A percentile compares a stretch with the other conserved stretches of the same genome.
phyloP scores from a whole-genome alignment of 768 basidiomycete species.

The Stropharia rugosoannulata region DNA sequence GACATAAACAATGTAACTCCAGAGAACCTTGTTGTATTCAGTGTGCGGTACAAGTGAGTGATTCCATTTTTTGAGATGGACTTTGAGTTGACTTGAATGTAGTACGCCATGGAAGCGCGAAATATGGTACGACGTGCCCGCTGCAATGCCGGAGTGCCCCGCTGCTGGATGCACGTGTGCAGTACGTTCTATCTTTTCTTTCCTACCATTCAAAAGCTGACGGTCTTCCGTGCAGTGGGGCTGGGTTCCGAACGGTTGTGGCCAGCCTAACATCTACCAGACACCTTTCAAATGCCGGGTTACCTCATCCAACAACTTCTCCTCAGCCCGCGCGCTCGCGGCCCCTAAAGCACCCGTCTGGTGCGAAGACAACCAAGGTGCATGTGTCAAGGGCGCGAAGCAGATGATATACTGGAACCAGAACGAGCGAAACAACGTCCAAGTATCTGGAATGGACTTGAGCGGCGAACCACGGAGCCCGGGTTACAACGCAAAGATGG shows the following conservation, averaged over 20 bases:
- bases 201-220: not conserved
- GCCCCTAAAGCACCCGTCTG: slow-evolving; percentile 45
- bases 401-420: slow-evolving; percentile 61
- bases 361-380: slow-evolving; percentile 45
- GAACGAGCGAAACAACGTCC: slow-evolving; percentile 45
- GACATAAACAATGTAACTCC: slow-evolving; percentile 44
- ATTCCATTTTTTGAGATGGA: not conserved
- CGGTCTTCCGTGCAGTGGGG: slow-evolving; percentile 38
- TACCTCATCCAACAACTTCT: slow-evolving; percentile 37
- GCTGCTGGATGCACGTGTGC: slow-evolving; percentile 50
- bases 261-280: slow-evolving; percentile 53
- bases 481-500: slow-evolving; percentile 47
- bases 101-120: slow-evolving; percentile 56
- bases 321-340: slow-evolving; percentile 29
- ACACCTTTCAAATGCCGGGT: slow-evolving; percentile 49
- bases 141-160: slow-evolving; percentile 48
- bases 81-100: not conserved
- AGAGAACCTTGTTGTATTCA: slow-evolving; percentile 52
- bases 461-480: slow-evolving; percentile 42
- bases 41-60: slow-evolving; percentile 45
- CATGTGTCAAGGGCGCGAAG: slow-evolving; percentile 48
- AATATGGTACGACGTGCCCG: slow-evolving; percentile 46
- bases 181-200: slow-evolving; percentile 29
- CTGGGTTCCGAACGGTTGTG: slow-evolving; percentile 48
- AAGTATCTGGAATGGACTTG: slow-evolving; percentile 38